These are phyloP conservation scores for Saccharomycopsis sp. DNA, from an alignment of 805 yeast genomes.

Conservation along the genomic window DNA sequence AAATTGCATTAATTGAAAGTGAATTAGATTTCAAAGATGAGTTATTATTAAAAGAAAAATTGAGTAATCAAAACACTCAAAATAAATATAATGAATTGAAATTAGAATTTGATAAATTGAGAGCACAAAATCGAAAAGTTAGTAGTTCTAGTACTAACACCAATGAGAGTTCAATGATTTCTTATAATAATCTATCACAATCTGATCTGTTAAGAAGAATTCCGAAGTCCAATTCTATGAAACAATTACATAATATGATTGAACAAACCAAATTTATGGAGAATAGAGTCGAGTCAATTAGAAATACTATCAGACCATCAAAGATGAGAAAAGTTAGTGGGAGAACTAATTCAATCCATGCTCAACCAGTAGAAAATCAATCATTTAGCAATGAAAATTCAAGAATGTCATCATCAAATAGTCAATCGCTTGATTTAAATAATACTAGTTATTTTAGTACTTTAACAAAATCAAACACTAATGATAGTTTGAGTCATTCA, in stretches of 20 bases:
- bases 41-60: slow-evolving; percentile 21
- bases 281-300: slow-evolving; percentile 22
- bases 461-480: slow-evolving; percentile 13
- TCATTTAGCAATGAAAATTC: background rate
- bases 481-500: slow-evolving; percentile 13
- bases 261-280: slow-evolving; percentile 24
- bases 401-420: background rate
- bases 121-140: background rate
- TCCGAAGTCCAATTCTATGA: slow-evolving; percentile 22
- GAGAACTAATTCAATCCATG: slow-evolving; percentile 4
- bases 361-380: slow-evolving; percentile 12
- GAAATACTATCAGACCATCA: slow-evolving; percentile 19
- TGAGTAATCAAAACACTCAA: slow-evolving; percentile 22
- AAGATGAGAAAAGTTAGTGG: slow-evolving; percentile 18
- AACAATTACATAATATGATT: slow-evolving; percentile 24
- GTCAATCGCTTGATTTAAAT: background rate
- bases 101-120: slow-evolving; percentile 16
- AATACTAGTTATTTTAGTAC: slow-evolving; percentile 6
- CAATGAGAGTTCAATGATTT: background rate
- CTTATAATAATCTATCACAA: background rate
- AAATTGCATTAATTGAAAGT: slow-evolving; percentile 29
- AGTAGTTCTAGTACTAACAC: background rate
- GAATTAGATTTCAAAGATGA: slow-evolving; percentile 26
- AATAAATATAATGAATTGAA: slow-evolving; percentile 18
- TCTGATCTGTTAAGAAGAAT: slow-evolving; percentile 11